Conservation (phyloP, 768 basidiomycete species). For the Russula virescens region DNA sequence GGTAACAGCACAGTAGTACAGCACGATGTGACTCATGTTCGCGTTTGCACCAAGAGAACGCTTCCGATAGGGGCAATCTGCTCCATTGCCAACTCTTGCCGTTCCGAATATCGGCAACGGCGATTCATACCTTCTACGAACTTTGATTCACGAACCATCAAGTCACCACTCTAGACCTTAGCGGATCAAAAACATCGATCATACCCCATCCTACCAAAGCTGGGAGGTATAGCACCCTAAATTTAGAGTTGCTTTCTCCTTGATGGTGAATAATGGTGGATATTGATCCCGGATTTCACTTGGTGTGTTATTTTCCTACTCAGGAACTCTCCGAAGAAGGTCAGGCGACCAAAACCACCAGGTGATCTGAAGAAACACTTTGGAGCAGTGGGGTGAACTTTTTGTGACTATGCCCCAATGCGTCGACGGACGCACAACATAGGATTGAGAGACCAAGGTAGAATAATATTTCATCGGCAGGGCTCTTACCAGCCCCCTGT, state of each 20-base stretch:
- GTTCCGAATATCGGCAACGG: background rate
- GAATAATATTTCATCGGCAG: too few relatives aligned
- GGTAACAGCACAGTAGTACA: background rate
- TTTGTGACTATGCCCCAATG: too few relatives aligned
- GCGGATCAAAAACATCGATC: constrained; percentile 3
- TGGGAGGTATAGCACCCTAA: background rate
- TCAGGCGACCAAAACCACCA: too few relatives aligned
- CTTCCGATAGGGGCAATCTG: background rate
- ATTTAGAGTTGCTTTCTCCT: background rate
- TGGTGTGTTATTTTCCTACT: too few relatives aligned
- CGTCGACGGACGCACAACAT: too few relatives aligned
- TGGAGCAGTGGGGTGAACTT: too few relatives aligned
- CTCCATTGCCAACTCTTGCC: background rate
- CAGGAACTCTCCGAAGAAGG: too few relatives aligned
- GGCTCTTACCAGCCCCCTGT: too few relatives aligned
- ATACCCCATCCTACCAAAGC: background rate
- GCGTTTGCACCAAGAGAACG: background rate
- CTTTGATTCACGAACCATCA: background rate
- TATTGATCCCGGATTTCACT: too few relatives aligned
- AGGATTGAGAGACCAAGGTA: too few relatives aligned
- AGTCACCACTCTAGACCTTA: background rate
- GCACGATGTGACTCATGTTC: background rate
- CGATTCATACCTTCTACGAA: background rate
- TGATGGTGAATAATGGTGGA: background rate
- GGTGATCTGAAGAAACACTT: too few relatives aligned